phyloP scores from a whole-genome alignment of 495 filamentous ascomycete genomes.

The Annulohypoxylon bovei region DNA sequence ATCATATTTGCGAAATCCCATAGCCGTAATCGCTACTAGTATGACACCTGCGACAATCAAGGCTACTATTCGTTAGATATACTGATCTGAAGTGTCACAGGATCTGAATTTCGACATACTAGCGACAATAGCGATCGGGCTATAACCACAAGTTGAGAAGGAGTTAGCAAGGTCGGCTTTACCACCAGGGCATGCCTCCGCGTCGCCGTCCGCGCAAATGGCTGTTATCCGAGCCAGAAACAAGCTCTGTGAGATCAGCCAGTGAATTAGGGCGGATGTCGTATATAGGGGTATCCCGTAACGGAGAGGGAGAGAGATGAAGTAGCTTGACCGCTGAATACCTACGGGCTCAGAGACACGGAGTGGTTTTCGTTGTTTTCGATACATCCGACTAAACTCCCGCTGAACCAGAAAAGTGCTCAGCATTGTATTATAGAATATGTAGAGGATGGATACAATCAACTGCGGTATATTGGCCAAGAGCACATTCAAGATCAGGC shows the following conservation, averaged over 20 bases:
- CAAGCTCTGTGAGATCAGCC: neutral
- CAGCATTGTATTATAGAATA: neutral
- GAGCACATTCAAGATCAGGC: neutral
- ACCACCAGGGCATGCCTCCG: neutral
- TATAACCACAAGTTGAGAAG: neutral
- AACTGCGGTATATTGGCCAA: neutral
- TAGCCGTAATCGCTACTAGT: neutral
- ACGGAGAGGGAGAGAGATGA: slow-evolving; percentile 3
- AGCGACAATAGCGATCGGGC: neutral
- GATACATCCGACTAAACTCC: neutral
- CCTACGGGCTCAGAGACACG: neutral
- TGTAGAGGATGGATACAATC: neutral
- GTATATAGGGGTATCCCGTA: neutral
- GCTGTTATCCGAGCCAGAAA: neutral
- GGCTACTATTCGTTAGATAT: neutral
- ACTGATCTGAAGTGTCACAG: neutral
- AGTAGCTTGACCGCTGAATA: neutral
- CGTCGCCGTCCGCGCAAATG: neutral
- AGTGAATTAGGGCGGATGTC: neutral
- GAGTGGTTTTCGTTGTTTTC: neutral
- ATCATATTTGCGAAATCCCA: neutral
- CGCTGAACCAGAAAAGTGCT: neutral
- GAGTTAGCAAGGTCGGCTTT: neutral
- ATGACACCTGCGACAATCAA: neutral
- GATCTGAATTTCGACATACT: neutral